Evolutionary conservation across 2,329 filamentous ascomycete species (phyloP).

Genomic region (Pseudogymnoascus sp.): DNA sequence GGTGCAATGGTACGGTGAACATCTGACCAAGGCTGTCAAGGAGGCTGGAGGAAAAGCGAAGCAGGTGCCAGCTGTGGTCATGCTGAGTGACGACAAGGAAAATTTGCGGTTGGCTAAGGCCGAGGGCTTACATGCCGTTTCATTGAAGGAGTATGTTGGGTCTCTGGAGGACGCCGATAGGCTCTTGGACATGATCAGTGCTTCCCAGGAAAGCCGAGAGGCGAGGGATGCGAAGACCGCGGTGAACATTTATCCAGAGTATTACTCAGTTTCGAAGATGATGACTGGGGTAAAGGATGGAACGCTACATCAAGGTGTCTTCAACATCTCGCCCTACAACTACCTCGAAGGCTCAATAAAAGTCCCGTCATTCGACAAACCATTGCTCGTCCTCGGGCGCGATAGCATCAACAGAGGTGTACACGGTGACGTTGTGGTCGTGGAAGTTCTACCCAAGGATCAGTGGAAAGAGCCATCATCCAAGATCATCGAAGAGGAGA

Average conservation of each 20-base stretch:
- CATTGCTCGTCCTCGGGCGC: slow-evolving; percentile 77
- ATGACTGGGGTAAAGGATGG: slow-evolving; percentile 88
- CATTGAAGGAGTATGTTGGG: slow-evolving; percentile 68
- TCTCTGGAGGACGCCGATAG: slow-evolving; percentile 75
- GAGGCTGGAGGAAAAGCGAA: slow-evolving; percentile 41
- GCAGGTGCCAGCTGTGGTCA: slow-evolving; percentile 67
- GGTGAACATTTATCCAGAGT: slow-evolving; percentile 76
- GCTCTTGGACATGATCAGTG: slow-evolving; percentile 87
- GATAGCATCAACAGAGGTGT: slow-evolving; percentile 95
- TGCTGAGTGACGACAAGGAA: slow-evolving; percentile 88
- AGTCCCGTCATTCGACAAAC: slow-evolving; percentile 81
- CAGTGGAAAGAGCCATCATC: slow-evolving; percentile 96
- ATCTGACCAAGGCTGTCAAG: slow-evolving; percentile 58
- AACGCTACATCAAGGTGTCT: slow-evolving; percentile 84
- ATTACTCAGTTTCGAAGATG: slow-evolving; percentile 82
- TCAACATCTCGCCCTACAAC: slow-evolving; percentile 96
- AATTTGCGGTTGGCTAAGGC: slow-evolving; percentile 74
- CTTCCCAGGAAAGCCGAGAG: slow-evolving; percentile 60
- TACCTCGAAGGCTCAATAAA: slow-evolving; percentile 91
- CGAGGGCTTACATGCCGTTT: slow-evolving; percentile 62
- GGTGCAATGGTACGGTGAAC: slow-evolving; percentile 82
- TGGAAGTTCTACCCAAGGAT: slow-evolving; percentile 85
- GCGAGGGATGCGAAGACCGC: slow-evolving; percentile 53
- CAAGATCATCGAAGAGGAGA: slow-evolving; percentile 91
- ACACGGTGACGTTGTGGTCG: slow-evolving; percentile 84